phyloP scores from a whole-genome alignment of 768 basidiomycete species.

The Xerocomellus amylosporus region DNA sequence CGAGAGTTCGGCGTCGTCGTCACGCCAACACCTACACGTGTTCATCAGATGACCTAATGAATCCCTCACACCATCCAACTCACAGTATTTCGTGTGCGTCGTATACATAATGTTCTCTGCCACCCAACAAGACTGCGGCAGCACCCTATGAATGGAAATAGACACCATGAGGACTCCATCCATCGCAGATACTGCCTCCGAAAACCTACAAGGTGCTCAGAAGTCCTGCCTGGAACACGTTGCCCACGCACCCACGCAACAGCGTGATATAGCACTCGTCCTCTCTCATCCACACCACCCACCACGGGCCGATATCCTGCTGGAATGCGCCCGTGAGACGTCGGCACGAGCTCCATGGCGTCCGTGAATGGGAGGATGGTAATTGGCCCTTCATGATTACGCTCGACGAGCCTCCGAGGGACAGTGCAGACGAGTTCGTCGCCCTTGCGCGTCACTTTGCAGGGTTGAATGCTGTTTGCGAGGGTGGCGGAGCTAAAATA shows the following conservation, averaged over 20 bases:
- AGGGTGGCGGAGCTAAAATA: constrained; percentile 1
- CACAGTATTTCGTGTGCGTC: constrained; percentile 5
- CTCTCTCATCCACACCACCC: not conserved
- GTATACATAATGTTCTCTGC: not conserved
- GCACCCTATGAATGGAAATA: not conserved
- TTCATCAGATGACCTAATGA: not conserved
- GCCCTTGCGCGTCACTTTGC: constrained; percentile 5
- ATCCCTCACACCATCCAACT: not conserved
- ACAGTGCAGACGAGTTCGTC: not conserved
- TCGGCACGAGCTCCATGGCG: constrained; percentile 2
- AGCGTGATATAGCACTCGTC: not conserved
- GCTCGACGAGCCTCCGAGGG: not conserved
- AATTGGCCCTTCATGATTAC: not conserved
- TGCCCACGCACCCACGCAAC: not conserved
- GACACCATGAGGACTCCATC: not conserved
- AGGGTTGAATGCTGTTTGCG: not conserved
- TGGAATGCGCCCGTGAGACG: constrained; percentile 1
- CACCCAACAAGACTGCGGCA: not conserved
- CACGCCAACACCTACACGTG: not conserved
- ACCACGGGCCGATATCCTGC: not conserved
- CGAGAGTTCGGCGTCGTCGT: not conserved
- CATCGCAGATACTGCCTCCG: not conserved
- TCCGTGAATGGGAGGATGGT: constrained; percentile 7
- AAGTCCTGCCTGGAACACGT: not conserved
- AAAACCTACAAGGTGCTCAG: constrained; percentile 5